Evolutionary conservation across 306 rosid species (phyloP), one percentile per base, ranked within the genome.

Genomic region (Vigna unguiculata): DNA sequence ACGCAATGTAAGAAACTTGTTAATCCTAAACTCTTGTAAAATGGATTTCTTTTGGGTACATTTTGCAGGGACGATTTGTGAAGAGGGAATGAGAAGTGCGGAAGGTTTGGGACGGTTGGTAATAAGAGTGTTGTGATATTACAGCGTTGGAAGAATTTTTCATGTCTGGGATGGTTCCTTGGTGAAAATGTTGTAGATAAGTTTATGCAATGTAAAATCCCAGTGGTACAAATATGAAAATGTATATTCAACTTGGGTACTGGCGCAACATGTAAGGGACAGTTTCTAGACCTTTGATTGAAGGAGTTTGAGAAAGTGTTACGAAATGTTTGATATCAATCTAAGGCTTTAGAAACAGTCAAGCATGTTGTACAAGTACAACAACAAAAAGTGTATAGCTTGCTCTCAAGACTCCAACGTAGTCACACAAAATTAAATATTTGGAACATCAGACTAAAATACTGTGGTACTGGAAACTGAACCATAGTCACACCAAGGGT

Each of bases 11-110:
- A 22, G 41, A 16, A 36, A 43, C 25, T 57, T 55, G 49, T 1
- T 6, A 13, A 15, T 67, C 25, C 24, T 43, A 68, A 28, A 28
- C 4, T 57, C 20, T 58, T 65, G 17, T 66, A 4, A 45, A 32
- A 20, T 43, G 6, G 30, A 36, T 22, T 12, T 66, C 16, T 9
- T 5, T 48, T 12, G 60, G 30, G 57, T 32, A 30, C 41, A 19
- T 72, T 61, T 40, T 79, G 85, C 87, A 95, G 97, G 99, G 99
- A 66, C 91, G 99, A 53, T 95, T 95, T 60, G 99, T 91, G 87
- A 95, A 89, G 89, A 88, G 91, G 78, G 81, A 81, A 77, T 88
- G 91, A 89, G 53, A 77, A 70, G 62, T 51, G 69, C 52, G 40
- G 67, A 46, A 14, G 51, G 71, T 62, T 78, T 75, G 74, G 55